Conservation (phyloP, 2,329 filamentous ascomycete species). For the Penicillium polonicum region DNA sequence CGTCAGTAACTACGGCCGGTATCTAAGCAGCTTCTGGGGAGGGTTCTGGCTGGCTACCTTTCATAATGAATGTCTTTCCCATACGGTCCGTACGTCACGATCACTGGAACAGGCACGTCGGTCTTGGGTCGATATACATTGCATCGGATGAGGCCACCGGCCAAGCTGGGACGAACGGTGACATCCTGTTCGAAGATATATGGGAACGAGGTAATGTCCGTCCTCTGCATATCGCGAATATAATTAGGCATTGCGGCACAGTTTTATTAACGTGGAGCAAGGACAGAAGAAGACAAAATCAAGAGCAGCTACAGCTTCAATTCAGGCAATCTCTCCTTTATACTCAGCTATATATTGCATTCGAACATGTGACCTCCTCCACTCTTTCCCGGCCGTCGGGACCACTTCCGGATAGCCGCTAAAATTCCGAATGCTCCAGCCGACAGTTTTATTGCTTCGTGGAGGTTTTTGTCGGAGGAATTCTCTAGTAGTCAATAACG, state of each 20-base stretch:
- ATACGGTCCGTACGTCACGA: no score
- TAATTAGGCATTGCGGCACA: not conserved
- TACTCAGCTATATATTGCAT: not conserved
- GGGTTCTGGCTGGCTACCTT: no score
- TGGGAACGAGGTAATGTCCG: conserved; percentile 34
- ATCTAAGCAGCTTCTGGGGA: no score
- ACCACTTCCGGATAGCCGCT: not conserved
- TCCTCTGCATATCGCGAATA: conserved; percentile 30
- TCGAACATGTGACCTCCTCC: not conserved
- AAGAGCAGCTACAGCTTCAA: not conserved
- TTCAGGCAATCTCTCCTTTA: not conserved
- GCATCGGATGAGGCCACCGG: conserved; percentile 47
- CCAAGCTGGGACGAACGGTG: conserved; percentile 43
- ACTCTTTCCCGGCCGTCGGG: not conserved
- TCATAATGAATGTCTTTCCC: no score
- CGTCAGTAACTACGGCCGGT: no score
- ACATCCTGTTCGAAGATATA: conserved; percentile 55
- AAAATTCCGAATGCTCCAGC: not conserved
- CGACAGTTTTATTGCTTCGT: no score
- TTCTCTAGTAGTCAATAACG: no score
- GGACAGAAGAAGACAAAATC: not conserved
- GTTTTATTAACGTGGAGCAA: not conserved
- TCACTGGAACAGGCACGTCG: not conserved
- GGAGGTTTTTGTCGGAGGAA: no score
- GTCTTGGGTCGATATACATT: conserved; percentile 54